These are phyloP conservation scores for Rhodomyrtus psidioides DNA, from an alignment of 441 rosid genomes.

Conservation along the genomic window DNA sequence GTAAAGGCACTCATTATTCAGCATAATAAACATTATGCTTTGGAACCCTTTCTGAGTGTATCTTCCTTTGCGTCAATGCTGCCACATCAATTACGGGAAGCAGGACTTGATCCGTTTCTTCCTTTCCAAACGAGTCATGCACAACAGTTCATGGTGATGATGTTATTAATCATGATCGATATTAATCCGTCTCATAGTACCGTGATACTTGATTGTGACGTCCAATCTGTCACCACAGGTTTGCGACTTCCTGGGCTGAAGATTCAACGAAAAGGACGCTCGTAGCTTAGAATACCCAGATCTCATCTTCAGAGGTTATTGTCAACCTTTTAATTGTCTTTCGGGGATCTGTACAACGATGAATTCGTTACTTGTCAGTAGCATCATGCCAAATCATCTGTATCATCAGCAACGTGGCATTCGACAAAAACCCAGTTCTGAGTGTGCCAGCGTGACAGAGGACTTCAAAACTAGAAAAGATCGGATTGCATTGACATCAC, in stretches of 20 bases:
- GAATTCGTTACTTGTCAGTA: not conserved
- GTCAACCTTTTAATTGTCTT: not conserved
- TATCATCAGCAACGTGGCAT: not conserved
- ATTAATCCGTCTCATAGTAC: not conserved
- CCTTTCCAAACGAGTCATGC: no score
- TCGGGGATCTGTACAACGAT: not conserved
- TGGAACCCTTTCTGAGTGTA: no score
- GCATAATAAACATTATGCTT: no score
- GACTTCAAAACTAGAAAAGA: not conserved
- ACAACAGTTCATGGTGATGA: no score
- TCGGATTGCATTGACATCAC: not conserved
- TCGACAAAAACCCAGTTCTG: not conserved
- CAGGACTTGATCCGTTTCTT: no score
- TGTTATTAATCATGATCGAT: not conserved
- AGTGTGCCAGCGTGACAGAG: not conserved
- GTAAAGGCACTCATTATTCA: no score
- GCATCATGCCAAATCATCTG: not conserved
- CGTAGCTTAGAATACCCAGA: not conserved
- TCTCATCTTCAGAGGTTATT: not conserved
- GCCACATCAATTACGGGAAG: no score
- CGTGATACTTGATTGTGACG: not conserved
- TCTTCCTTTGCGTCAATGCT: not conserved
- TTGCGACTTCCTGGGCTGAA: not conserved
- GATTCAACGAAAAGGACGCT: not conserved
- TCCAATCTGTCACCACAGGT: not conserved